Conservation (phyloP, 495 filamentous ascomycete species). For the Penicillium lagena region DNA sequence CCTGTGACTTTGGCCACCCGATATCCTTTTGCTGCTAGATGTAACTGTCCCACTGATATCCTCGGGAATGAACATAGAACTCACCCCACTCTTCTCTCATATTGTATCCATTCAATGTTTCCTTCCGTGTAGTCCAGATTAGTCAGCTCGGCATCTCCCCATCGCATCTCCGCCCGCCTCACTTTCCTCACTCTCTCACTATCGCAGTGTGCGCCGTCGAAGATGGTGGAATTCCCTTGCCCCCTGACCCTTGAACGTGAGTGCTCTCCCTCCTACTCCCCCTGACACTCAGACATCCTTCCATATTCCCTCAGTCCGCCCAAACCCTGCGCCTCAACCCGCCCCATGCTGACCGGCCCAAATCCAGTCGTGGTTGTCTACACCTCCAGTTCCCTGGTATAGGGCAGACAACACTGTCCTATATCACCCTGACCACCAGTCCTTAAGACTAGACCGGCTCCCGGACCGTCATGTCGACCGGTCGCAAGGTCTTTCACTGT, state of each 20-base stretch:
- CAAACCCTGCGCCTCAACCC: conserved; percentile 2
- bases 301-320: conserved; percentile 5
- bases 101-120: neutral
- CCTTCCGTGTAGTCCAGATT: neutral
- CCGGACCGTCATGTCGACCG: conserved; percentile 33
- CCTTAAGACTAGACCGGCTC: conserved; percentile 6
- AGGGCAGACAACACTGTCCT: conserved; percentile 17
- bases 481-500: conserved; percentile 64
- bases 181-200: neutral
- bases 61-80: too few species aligned
- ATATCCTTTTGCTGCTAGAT: too few species aligned
- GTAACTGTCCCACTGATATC: too few species aligned
- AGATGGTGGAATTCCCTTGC: conserved; percentile 32
- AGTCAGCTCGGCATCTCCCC: neutral
- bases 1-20: too few species aligned
- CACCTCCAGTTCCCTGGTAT: conserved; percentile 25
- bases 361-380: conserved; percentile 28
- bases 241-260: conserved; percentile 28
- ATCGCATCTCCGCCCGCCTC: neutral
- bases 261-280: conserved; percentile 5
- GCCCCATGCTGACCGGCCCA: conserved; percentile 20
- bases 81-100: neutral
- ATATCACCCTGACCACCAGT: conserved; percentile 1
- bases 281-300: conserved; percentile 20
- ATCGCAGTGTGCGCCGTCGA: conserved; percentile 9